Evolutionary conservation across 768 basidiomycete genomes (phyloP), one percentile per base, ranked within the genome.

Genomic region (Mycena amicta): DNA sequence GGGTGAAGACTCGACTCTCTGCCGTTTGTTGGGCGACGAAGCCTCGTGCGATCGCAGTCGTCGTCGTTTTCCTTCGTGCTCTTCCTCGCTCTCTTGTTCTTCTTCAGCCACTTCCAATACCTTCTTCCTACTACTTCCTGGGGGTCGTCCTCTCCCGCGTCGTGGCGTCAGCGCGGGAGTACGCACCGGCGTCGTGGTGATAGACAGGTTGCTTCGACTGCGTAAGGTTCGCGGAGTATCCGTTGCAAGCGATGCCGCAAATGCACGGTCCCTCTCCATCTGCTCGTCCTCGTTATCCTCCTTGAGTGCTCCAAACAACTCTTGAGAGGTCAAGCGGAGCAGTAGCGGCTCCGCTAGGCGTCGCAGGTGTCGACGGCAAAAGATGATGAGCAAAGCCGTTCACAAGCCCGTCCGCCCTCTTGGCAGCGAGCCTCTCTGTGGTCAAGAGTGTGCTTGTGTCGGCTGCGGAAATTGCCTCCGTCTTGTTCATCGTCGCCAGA

Each of bases 1-100:
- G 16, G 77, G 71, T 1, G 75, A 74, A 30, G 74, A 76, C 52
- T 78, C 76, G 4, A 79, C 67, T 60, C 77, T 75, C 66, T 76
- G 71, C 41, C 82, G 78, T 69, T 85, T 85, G 57, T 76, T 73
- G 43, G 75, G 68, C 5, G 75, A 65, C n/a, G n/a, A n/a, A n/a
- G n/a, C n/a, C n/a, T n/a, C n/a, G n/a, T n/a, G n/a, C n/a, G n/a
- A n/a, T n/a, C n/a, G n/a, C n/a, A n/a, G n/a, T n/a, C n/a, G n/a
- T n/a, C n/a, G n/a, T n/a, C n/a, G n/a, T n/a, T n/a, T n/a, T n/a
- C n/a, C n/a, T n/a, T 55, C 50, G 18, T 62, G 28, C 27, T 53
- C 57, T 8, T 62, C 59, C 4, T 59, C 57, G 18, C 26, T 57
- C 11, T 63, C 55, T 16, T 66, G 60, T 5, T 55, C 55, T 3